These are phyloP conservation scores for Lineolata rhizophorae DNA, from an alignment of 495 filamentous ascomycete genomes.

Conservation along the genomic window DNA sequence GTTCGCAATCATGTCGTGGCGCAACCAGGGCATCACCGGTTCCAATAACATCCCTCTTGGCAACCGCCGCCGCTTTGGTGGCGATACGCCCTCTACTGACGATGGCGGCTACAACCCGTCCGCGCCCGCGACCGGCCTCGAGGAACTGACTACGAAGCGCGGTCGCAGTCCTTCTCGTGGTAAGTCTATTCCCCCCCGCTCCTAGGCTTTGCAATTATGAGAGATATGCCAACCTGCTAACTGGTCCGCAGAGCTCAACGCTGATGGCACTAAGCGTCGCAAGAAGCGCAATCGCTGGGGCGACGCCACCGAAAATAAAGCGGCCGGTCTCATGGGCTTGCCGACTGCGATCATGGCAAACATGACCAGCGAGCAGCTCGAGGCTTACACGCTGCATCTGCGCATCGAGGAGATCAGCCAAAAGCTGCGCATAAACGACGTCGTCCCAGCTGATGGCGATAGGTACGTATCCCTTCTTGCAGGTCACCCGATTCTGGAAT, in stretches of 20 bases:
- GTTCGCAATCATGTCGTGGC: slow-evolving; percentile 84
- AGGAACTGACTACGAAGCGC: slow-evolving; percentile 38
- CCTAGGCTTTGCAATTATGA: too few relatives aligned
- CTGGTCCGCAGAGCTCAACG: slow-evolving; percentile 21
- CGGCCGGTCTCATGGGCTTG: slow-evolving; percentile 90
- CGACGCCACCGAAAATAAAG: slow-evolving; percentile 89
- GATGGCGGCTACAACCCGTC: too few relatives aligned
- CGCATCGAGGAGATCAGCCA: slow-evolving; percentile 98
- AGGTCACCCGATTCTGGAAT: too few relatives aligned
- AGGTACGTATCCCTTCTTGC: slow-evolving; percentile 41
- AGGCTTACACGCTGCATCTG: slow-evolving; percentile 85
- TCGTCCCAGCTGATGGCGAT: slow-evolving; percentile 84
- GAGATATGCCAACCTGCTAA: too few relatives aligned
- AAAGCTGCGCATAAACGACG: slow-evolving; percentile 95
- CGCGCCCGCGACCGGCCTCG: slow-evolving; percentile 23
- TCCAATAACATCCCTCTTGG: slow-evolving; percentile 97
- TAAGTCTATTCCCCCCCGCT: slow-evolving; percentile 19
- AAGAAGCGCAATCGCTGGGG: slow-evolving; percentile 99
- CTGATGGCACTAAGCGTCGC: slow-evolving; percentile 58
- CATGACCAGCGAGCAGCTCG: slow-evolving; percentile 94
- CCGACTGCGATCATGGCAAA: slow-evolving; percentile 87
- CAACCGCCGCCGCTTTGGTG: slow-evolving; percentile 62
- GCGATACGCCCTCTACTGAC: slow-evolving; percentile 29
- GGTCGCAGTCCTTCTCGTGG: slow-evolving; percentile 54
- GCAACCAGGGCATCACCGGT: slow-evolving; percentile 87